phyloP scores from a whole-genome alignment of 345 rosid genomes.

The Reutealis trisperma region DNA sequence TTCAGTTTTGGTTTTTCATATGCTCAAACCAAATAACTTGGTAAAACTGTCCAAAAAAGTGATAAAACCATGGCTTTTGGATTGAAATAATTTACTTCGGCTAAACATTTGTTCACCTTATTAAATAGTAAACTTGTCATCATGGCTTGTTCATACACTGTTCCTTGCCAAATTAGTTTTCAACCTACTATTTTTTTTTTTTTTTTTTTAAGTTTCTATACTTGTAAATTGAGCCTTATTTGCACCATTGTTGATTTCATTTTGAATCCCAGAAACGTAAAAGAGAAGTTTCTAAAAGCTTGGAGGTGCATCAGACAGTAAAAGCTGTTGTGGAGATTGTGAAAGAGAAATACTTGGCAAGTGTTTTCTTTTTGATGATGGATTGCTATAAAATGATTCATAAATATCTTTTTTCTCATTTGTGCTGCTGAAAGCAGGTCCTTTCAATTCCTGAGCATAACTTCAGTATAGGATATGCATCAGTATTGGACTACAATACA shows the following conservation, averaged over 20 bases:
- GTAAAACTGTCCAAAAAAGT: too few relatives aligned
- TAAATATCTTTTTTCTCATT: conserved; percentile 1
- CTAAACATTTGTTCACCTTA: too few relatives aligned
- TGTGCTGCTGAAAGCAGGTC: conserved; percentile 54
- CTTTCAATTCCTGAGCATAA: conserved; percentile 78
- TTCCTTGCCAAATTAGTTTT: background rate
- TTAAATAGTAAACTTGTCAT: background rate
- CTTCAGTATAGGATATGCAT: conserved; percentile 78
- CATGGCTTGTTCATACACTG: background rate
- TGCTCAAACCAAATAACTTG: too few relatives aligned
- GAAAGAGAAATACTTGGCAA: conserved; percentile 93
- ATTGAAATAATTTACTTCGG: too few relatives aligned
- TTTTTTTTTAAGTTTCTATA: background rate
- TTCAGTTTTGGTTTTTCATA: too few relatives aligned
- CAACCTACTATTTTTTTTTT: background rate
- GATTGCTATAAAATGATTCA: conserved; percentile 19
- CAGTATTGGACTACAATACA: conserved; percentile 79
- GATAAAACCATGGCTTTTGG: too few relatives aligned
- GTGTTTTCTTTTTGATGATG: conserved; percentile 24
- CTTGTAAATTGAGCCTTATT: conserved; percentile 21
- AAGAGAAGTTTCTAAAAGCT: conserved; percentile 56
- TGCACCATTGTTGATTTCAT: conserved; percentile 1
- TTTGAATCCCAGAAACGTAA: conserved; percentile 64
- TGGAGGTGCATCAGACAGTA: conserved; percentile 75
- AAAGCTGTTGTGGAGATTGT: conserved; percentile 87